phyloP scores from a whole-genome alignment of 73 alveolate species.

The Paramecium tetraurelia region DNA sequence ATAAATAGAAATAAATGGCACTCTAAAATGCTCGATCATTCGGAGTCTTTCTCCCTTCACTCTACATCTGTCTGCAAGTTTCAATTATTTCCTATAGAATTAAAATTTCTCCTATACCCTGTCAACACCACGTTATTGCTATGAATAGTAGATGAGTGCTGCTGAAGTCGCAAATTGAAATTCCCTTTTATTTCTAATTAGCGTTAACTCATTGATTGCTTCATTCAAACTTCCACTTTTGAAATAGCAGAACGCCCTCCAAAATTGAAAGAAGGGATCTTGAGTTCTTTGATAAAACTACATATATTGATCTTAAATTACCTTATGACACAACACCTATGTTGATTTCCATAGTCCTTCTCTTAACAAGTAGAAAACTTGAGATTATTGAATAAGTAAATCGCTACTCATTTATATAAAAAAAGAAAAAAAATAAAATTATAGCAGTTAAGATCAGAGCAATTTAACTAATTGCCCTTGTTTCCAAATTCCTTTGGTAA shows the following conservation, averaged over 20 bases:
- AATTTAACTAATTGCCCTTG: background rate
- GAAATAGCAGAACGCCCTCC: constrained; percentile 95
- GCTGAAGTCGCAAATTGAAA: constrained; percentile 84
- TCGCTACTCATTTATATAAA: constrained; percentile 28
- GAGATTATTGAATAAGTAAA: background rate
- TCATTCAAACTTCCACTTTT: constrained; percentile 95
- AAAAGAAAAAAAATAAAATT: background rate
- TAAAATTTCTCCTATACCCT: constrained; percentile 50
- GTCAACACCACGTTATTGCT: constrained; percentile 87
- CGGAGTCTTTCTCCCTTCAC: constrained; percentile 74
- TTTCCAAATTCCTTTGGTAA: constrained; percentile 21
- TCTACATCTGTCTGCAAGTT: constrained; percentile 65
- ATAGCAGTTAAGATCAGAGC: background rate
- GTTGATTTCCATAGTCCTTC: constrained; percentile 32
- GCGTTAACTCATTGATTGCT: constrained; percentile 94
- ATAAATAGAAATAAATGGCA: constrained; percentile 75
- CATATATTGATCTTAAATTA: background rate
- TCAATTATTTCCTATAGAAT: constrained; percentile 73
- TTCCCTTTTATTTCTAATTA: constrained; percentile 87
- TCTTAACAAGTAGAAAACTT: constrained; percentile 11
- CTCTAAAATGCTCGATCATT: constrained; percentile 76
- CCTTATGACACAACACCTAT: background rate
- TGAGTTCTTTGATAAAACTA: constrained; percentile 90
- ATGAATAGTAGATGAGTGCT: constrained; percentile 90
- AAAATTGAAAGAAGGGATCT: constrained; percentile 94